Percentiles rank a stretch among this genome's conserved stretches.
phyloP scores from a whole-genome alignment of 129 eudicot species.

The Apium graveolens region DNA sequence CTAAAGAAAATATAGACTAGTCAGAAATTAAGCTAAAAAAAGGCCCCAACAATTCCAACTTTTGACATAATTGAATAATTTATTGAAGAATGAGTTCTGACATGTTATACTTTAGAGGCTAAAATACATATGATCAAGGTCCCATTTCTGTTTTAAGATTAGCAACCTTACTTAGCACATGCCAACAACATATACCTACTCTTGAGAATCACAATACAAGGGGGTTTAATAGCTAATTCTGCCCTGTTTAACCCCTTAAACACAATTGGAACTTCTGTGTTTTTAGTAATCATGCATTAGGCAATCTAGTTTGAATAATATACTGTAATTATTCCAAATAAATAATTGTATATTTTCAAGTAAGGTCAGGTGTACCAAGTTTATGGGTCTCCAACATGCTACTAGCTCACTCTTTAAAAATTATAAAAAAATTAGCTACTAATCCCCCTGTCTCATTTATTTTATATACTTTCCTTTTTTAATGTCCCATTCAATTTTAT shows the following conservation, averaged over 20 bases:
- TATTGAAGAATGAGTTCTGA: conserved; percentile 2
- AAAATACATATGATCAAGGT: conserved; percentile 2
- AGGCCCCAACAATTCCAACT: conserved; percentile 9
- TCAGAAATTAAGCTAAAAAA: conserved; percentile 6
- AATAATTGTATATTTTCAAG: no score
- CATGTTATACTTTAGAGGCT: not conserved
- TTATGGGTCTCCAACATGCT: no score
- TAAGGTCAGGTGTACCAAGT: no score
- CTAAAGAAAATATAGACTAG: conserved; percentile 1
- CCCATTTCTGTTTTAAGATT: conserved; percentile 2
- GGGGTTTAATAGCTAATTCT: not conserved
- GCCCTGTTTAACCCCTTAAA: not conserved
- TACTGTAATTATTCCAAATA: no score
- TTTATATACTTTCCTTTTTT: no score
- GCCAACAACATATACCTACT: not conserved
- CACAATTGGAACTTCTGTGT: not conserved
- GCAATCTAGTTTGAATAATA: no score
- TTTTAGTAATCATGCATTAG: not conserved
- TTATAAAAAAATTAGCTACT: no score
- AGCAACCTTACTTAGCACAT: not conserved
- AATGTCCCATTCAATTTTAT: no score
- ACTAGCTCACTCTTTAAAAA: no score
- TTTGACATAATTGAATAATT: conserved; percentile 17
- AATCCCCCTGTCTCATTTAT: no score
- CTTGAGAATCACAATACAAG: not conserved